Evolutionary conservation across 2,329 filamentous ascomycete genomes (phyloP), one percentile per base, ranked within the genome.

Genomic region (Fusarium denticulatum): DNA sequence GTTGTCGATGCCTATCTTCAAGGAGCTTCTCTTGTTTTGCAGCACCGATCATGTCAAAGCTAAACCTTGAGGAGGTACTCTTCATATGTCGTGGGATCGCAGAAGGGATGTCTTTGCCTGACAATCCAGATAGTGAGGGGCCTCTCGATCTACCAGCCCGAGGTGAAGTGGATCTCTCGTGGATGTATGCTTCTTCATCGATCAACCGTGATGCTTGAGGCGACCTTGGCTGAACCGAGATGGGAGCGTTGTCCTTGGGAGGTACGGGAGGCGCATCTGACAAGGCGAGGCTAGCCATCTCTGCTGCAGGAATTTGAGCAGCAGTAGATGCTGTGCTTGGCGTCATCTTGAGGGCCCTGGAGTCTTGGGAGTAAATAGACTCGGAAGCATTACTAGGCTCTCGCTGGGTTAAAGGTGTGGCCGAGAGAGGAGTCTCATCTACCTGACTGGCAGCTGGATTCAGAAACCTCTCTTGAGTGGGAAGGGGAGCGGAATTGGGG

Each of bases 21-120:
- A 95, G 83, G 42, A 92, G 80, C 80, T 91, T 92, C 80, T 92
- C 90, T 76, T 91, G 87, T 67, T 89, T 88, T 20, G 92, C 92
- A 11, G 89, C 89, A 10, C 91, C 92, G 22, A 91, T 88, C 86
- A 95, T 93, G 77, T 95, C 93, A 77, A 96, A 96, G 76, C 93
- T 95, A 79, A 96, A 95, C 20, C 93, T 86, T 0, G 92, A 94
- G 0, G 93, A 93, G 16, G 91, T 93, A 79, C 93, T 95, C 81
- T 91, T 92, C 90, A 92, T 92, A 70, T 92, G 90, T 67, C 83
- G 88, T 6, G 90, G 90, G 39, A 91, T 69, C 3, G 87, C 85
- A 12, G 86, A 88, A 5, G 85, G 80, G 4, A 83, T 81, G 39
- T 84, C 83, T 60, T 84, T 85, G 14, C 79, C 79, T 1, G 88